phyloP scores from a whole-genome alignment of 805 yeast species.

The Suhomyces xylopsoci region DNA sequence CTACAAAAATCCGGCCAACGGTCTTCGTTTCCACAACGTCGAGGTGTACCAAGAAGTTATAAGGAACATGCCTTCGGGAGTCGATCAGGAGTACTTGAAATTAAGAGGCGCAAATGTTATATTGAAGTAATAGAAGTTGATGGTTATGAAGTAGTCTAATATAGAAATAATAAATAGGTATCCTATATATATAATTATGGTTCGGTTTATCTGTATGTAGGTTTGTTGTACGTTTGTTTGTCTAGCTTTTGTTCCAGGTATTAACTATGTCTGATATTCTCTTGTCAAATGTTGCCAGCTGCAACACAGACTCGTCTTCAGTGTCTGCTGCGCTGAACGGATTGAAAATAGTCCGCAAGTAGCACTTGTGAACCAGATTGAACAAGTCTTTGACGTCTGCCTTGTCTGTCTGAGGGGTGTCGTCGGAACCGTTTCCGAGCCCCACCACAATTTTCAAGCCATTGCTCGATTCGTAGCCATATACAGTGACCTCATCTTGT shows the following conservation, averaged over 20 bases:
- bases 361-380: constrained; percentile 48
- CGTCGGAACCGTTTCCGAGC: constrained; percentile 21
- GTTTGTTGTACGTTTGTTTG: neutral
- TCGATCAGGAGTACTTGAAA: constrained; percentile 88
- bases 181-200: neutral
- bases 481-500: constrained; percentile 65
- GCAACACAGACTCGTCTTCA: constrained; percentile 24
- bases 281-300: constrained; percentile 29
- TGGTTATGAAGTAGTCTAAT: too few relatives aligned
- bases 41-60: constrained; percentile 76
- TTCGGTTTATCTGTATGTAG: neutral
- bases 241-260: constrained; percentile 18
- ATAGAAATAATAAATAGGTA: too few relatives aligned
- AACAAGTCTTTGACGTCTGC: constrained; percentile 18
- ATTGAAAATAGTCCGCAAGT: constrained; percentile 55
- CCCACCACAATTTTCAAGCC: constrained; percentile 68
- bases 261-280: constrained; percentile 24
- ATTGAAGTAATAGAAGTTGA: constrained; percentile 40
- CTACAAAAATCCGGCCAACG: constrained; percentile 72
- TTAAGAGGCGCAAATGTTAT: constrained; percentile 87
- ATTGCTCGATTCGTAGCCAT: constrained; percentile 66
- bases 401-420: constrained; percentile 6
- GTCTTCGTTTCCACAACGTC: constrained; percentile 73
- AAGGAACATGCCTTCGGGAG: constrained; percentile 80
- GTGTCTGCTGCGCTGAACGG: constrained; percentile 47